Conservation (phyloP, 1,284 basidiomycete genomes). For the Meira miltonrushii region DNA sequence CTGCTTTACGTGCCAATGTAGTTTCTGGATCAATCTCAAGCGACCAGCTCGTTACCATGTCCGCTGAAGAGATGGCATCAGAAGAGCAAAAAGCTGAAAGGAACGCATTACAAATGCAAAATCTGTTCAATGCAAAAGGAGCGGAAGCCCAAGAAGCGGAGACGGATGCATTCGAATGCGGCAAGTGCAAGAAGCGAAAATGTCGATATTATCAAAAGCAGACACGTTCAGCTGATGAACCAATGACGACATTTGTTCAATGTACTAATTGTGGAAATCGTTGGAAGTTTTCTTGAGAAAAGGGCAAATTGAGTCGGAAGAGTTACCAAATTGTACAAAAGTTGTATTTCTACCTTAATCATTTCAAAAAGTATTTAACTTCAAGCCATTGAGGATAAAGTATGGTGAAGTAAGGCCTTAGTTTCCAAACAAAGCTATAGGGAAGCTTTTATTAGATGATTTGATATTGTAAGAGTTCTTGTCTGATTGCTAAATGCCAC, state of each 20-base stretch:
- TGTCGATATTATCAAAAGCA: slow-evolving; percentile 51
- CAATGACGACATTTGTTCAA: slow-evolving; percentile 49
- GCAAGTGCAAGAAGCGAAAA: slow-evolving; percentile 63
- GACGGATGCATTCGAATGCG: slow-evolving; percentile 96
- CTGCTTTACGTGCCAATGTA: slow-evolving; percentile 74
- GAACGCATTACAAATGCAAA: slow-evolving; percentile 61
- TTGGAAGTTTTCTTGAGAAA: not conserved
- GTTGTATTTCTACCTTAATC: not conserved
- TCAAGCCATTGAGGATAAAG: too few species aligned
- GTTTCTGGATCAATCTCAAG: slow-evolving; percentile 72
- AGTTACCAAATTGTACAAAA: not conserved
- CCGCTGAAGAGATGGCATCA: slow-evolving; percentile 86
- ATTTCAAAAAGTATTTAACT: not conserved
- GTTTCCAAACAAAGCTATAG: too few species aligned
- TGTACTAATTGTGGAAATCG: slow-evolving; percentile 48
- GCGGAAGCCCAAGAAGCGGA: slow-evolving; percentile 79
- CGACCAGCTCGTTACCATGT: slow-evolving; percentile 72
- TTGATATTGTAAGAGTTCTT: too few species aligned
- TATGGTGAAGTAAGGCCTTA: too few species aligned
- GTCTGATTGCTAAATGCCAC: too few species aligned
- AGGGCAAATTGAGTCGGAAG: not conserved
- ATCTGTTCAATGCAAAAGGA: slow-evolving; percentile 84
- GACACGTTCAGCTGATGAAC: slow-evolving; percentile 47
- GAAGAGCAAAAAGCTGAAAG: slow-evolving; percentile 80
- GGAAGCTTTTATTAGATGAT: too few species aligned